Conservation (phyloP, 805 yeast species). For the Ogataea trehalophila region DNA sequence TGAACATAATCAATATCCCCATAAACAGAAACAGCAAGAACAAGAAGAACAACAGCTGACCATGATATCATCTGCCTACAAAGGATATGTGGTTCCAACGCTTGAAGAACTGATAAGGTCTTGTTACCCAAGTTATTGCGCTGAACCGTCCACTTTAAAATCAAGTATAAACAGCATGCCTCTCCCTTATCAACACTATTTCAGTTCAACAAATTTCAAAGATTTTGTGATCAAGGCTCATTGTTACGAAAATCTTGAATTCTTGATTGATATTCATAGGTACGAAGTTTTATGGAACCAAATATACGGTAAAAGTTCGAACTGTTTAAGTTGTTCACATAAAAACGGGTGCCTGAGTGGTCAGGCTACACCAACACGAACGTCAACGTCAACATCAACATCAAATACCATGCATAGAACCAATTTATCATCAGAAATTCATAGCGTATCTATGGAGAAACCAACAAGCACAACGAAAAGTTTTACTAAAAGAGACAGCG, state of each 20-base stretch:
- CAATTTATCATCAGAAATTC: neutral
- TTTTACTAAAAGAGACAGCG: slow-evolving; percentile 1
- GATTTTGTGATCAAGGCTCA: slow-evolving; percentile 10
- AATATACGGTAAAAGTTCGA: neutral
- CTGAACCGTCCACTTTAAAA: neutral
- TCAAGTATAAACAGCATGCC: neutral
- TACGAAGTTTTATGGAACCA: slow-evolving; percentile 19
- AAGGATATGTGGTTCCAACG: slow-evolving; percentile 8
- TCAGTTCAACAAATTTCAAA: slow-evolving; percentile 10
- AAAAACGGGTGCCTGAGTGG: neutral
- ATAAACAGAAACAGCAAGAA: neutral
- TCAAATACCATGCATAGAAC: neutral
- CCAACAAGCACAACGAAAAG: neutral
- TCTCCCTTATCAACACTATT: slow-evolving; percentile 2
- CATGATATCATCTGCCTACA: neutral
- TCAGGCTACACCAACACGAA: neutral
- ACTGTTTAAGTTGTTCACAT: slow-evolving; percentile 8
- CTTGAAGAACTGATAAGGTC: slow-evolving; percentile 12
- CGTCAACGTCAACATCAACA: neutral
- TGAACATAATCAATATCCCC: too few species aligned
- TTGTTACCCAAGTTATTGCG: slow-evolving; percentile 6
- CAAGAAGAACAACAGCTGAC: neutral
- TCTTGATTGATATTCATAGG: slow-evolving; percentile 15
- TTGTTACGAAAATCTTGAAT: slow-evolving; percentile 20
- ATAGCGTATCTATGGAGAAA: neutral